Conservation (phyloP, 2,329 filamentous ascomycete genomes). For the Aureobasidium sp. region DNA sequence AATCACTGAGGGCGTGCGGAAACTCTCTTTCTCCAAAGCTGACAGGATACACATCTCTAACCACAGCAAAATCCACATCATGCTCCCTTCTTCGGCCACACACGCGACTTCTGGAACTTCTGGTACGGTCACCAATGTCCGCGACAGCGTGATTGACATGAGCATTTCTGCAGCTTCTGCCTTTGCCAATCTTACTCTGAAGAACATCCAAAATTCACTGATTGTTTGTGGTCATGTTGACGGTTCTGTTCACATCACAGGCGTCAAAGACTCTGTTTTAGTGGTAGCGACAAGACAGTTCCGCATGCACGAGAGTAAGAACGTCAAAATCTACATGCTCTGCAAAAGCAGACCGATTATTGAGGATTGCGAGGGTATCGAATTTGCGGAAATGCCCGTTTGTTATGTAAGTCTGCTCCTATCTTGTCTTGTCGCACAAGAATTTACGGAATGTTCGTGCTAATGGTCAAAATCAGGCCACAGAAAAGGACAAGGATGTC, state of each 20-base stretch:
- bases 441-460: background rate
- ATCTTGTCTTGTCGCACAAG: background rate
- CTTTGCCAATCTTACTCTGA: constrained; percentile 64
- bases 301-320: constrained; percentile 76
- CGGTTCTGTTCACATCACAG: constrained; percentile 77
- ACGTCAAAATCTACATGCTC: constrained; percentile 76
- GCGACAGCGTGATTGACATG: constrained; percentile 70
- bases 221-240: constrained; percentile 69
- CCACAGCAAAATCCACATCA: constrained; percentile 63
- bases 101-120: constrained; percentile 56
- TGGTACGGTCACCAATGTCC: constrained; percentile 61
- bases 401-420: constrained; percentile 51
- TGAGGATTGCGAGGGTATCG: constrained; percentile 71
- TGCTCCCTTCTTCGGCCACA: constrained; percentile 62
- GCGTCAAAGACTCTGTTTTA: constrained; percentile 61
- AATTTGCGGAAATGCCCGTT: constrained; percentile 67
- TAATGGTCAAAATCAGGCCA: background rate
- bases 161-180: constrained; percentile 26
- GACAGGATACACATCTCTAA: constrained; percentile 47
- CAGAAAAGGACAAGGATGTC: constrained; percentile 20
- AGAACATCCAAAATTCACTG: constrained; percentile 60
- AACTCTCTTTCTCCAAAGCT: constrained; percentile 47
- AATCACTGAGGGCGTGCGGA: constrained; percentile 20
- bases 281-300: constrained; percentile 80
- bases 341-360: constrained; percentile 84